phyloP scores from a whole-genome alignment of 192 early-diverging fungal species.

The Paraglomus brasilianum region DNA sequence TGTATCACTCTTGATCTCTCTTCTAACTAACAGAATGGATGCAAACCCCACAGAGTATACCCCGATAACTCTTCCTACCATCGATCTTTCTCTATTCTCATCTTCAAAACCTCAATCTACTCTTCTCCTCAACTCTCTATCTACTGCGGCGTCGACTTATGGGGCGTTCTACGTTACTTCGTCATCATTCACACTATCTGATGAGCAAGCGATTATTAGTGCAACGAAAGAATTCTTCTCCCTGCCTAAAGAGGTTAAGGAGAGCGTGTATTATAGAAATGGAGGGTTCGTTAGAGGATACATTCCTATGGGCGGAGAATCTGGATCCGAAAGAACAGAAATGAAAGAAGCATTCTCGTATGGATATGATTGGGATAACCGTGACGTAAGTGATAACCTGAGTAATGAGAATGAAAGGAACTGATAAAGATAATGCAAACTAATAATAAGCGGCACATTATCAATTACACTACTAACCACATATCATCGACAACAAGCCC shows the following conservation, averaged over 20 bases:
- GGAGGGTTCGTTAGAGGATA: slow-evolving; percentile 51
- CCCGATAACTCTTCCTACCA: slow-evolving; percentile 23
- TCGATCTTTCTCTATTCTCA: slow-evolving; percentile 37
- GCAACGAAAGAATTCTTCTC: slow-evolving; percentile 37
- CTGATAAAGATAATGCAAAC: neutral
- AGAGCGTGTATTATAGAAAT: slow-evolving; percentile 36
- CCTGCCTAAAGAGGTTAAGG: slow-evolving; percentile 37
- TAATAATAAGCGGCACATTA: neutral
- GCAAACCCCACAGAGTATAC: no score
- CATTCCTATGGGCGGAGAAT: slow-evolving; percentile 45
- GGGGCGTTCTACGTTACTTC: slow-evolving; percentile 46
- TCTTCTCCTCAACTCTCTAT: slow-evolving; percentile 27
- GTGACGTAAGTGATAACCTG: neutral
- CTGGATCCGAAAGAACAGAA: slow-evolving; percentile 54
- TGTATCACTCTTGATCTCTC: no score
- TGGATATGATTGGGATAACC: slow-evolving; percentile 44
- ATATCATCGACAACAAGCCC: no score
- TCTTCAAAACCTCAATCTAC: neutral
- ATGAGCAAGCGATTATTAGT: slow-evolving; percentile 28
- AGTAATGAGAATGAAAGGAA: no score
- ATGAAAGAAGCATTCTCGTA: slow-evolving; percentile 62
- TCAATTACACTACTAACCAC: no score
- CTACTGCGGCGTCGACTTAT: slow-evolving; percentile 34
- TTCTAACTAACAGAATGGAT: no score
- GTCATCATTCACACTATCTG: slow-evolving; percentile 26